These are phyloP conservation scores for Zymoseptoria brevis DNA, from an alignment of 2,329 filamentous ascomycete genomes.

Conservation along the genomic window DNA sequence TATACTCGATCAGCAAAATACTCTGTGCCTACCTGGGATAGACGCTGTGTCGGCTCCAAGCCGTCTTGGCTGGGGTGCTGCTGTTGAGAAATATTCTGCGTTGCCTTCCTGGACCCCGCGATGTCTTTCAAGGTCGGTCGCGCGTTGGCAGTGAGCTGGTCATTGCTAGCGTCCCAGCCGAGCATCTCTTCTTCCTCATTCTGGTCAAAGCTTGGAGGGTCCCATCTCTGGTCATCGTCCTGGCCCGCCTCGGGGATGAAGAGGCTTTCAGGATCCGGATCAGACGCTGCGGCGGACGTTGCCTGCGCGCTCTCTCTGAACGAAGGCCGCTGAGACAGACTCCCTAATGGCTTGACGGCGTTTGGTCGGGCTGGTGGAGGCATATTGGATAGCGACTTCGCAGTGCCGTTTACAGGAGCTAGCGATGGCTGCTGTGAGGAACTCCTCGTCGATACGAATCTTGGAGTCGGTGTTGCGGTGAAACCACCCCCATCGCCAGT, in stretches of 20 bases:
- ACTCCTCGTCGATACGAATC: constrained; percentile 32
- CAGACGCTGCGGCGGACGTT: constrained; percentile 38
- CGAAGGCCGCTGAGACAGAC: constrained; percentile 21
- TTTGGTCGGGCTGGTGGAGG: constrained; percentile 33
- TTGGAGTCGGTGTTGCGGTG: constrained; percentile 29
- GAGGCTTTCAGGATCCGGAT: constrained; percentile 57
- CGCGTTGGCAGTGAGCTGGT: constrained; percentile 45
- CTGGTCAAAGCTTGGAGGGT: constrained; percentile 59
- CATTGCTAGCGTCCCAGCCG: constrained; percentile 64
- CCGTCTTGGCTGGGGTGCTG: constrained; percentile 24
- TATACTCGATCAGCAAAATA: neutral
- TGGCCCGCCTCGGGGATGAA: constrained; percentile 52
- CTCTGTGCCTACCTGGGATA: constrained; percentile 54
- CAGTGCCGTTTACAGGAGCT: constrained; percentile 11
- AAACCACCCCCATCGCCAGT: constrained; percentile 53
- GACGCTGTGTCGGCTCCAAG: constrained; percentile 64
- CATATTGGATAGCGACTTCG: constrained; percentile 30
- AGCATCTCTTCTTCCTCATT: constrained; percentile 58
- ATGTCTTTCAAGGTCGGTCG: constrained; percentile 41
- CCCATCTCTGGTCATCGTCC: constrained; percentile 65
- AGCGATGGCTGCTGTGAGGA: constrained; percentile 21
- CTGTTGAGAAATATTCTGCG: constrained; percentile 2
- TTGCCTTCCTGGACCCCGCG: constrained; percentile 9
- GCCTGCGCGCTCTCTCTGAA: constrained; percentile 15
- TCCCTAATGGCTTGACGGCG: constrained; percentile 26